Evolutionary conservation across 768 basidiomycete genomes (phyloP), one percentile per base, ranked within the genome.

Genomic region (Nidularia sp.): DNA sequence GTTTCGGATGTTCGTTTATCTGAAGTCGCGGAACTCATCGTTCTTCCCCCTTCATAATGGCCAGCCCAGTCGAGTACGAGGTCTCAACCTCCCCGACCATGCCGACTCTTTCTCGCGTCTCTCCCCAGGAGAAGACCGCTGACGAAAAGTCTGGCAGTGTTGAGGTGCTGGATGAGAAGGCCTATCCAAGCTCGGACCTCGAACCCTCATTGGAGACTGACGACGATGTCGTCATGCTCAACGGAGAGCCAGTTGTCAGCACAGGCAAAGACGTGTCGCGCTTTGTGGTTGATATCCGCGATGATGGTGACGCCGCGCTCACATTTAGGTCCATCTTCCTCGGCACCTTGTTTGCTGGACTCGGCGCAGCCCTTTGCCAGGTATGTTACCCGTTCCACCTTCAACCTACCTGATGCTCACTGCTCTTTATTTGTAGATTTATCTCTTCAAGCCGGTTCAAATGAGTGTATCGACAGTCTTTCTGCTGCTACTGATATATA

Each of bases 281-380:
- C 32, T 81, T 74, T 55, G 74, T 77, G n/a, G 71, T 84, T 53
- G 81, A 83, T 58, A 43, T 77, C 18, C 72, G 81, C 25, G 84
- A 85, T 62, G 82, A 84, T 57, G 78, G 73, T 9, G 83, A 83
- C 48, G 65, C 70, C 13, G 73, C 83, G 1, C 60, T 84, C 29
- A 84, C 82, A 0, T 76, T 85, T 57, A 70, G 83, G 25, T 84
- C 83, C 3, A 55, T 81, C 10, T 58, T 78, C 33, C 60, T 84
- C n/a, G 83, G 81, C 2, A 83, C 83, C 0, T 52, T 79, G 0
- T 71, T 83, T 56, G 80, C 81, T 18, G 81, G 77, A 8, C 67
- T 85, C 25, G 81, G 81, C 6, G 81, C 84, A n/a, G 75, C 80
- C 5, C 65, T 85, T 41, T 69, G 67, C 50, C 80, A 85, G 75